Evolutionary conservation across 2,329 filamentous ascomycete species (phyloP).

Genomic region (Drechmeria coniospora): DNA sequence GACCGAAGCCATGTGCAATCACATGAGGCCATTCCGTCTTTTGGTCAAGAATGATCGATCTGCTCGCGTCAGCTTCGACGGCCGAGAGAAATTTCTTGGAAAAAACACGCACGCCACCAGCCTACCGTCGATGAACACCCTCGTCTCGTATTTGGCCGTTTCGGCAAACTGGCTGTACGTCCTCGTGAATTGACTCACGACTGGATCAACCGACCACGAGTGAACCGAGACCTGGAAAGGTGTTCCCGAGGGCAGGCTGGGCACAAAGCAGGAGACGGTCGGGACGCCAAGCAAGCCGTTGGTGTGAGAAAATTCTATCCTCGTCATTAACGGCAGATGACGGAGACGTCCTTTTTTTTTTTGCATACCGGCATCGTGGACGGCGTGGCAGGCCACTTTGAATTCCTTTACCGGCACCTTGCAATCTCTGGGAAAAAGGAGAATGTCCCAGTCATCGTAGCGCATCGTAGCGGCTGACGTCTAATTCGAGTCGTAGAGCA

Average conservation of each 20-base stretch:
- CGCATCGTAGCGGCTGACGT: constrained; percentile 44
- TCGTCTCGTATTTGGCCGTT: constrained; percentile 45
- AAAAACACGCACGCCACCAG: constrained; percentile 35
- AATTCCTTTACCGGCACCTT: constrained; percentile 69
- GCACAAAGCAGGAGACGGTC: constrained; percentile 55
- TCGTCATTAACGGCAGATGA: too few relatives aligned
- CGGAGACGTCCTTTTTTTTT: too few relatives aligned
- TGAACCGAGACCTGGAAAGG: constrained; percentile 62
- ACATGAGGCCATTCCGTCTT: constrained; percentile 34
- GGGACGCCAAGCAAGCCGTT: constrained; percentile 39
- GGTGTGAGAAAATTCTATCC: constrained; percentile 39
- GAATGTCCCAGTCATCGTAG: constrained; percentile 74
- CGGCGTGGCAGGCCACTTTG: constrained; percentile 59
- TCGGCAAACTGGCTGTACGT: constrained; percentile 41
- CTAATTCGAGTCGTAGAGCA: too few relatives aligned
- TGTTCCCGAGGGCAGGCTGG: constrained; percentile 40
- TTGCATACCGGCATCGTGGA: constrained; percentile 36
- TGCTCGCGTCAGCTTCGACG: constrained; percentile 13
- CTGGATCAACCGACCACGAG: constrained; percentile 51
- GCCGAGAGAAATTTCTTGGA: background rate
- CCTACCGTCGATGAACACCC: constrained; percentile 53
- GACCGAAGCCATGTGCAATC: constrained; percentile 29
- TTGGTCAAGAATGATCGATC: constrained; percentile 38
- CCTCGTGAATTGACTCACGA: constrained; percentile 40
- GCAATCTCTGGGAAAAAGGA: constrained; percentile 55